Conservation (phyloP, 176 grass and related monocot genomes). For the Zea luxurians region DNA sequence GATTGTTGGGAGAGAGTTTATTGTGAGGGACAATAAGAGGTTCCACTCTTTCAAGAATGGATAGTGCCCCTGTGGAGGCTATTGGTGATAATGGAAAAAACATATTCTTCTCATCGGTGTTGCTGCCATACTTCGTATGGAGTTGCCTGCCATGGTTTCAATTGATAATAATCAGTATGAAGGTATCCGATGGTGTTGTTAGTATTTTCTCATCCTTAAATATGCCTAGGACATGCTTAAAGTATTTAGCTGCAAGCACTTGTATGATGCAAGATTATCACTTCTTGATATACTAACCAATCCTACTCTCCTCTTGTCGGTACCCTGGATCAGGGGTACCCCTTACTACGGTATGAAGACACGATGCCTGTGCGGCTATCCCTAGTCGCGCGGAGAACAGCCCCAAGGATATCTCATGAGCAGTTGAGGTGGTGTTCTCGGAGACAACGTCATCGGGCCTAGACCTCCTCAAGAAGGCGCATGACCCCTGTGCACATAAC, state of each 20-base stretch:
- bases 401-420: too few relatives aligned
- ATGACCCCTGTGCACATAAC: too few relatives aligned
- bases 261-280: background rate
- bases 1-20: conserved; percentile 82
- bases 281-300: background rate
- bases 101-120: background rate
- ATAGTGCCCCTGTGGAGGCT: conserved; percentile 79
- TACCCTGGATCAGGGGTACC: too few relatives aligned
- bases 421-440: too few relatives aligned
- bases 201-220: background rate
- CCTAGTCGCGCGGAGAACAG: too few relatives aligned
- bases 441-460: too few relatives aligned
- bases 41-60: conserved; percentile 90
- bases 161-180: conserved; percentile 32
- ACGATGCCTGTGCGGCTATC: too few relatives aligned
- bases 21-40: conserved; percentile 84
- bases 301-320: background rate
- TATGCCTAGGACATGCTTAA: background rate
- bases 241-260: background rate
- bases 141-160: conserved; percentile 9
- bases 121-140: conserved; percentile 16
- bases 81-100: conserved; percentile 60
- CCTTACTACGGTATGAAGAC: too few relatives aligned
- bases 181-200: conserved; percentile 11
- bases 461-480: too few relatives aligned